Evolutionary conservation across 1,284 basidiomycete species (phyloP).

Genomic region (Leccinum pachyderme): DNA sequence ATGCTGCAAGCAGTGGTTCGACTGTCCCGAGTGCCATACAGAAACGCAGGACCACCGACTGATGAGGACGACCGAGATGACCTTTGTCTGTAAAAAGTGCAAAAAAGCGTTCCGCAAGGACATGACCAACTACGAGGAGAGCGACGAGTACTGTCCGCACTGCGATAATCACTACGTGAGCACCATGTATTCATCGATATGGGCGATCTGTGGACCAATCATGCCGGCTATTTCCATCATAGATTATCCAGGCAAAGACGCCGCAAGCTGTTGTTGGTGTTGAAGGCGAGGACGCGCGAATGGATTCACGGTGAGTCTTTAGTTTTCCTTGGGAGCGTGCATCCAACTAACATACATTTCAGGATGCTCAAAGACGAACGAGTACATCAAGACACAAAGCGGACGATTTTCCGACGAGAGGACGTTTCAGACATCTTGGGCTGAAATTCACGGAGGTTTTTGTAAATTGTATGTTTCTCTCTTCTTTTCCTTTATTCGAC

Average conservation of each 20-base stretch:
- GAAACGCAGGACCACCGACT: slow-evolving; percentile 79
- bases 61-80: slow-evolving; percentile 84
- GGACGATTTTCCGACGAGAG: slow-evolving; percentile 50
- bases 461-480: too few species aligned
- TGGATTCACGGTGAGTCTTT: slow-evolving; percentile 73
- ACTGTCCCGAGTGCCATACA: slow-evolving; percentile 93
- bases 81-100: slow-evolving; percentile 97
- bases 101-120: slow-evolving; percentile 97
- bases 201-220: background rate
- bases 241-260: slow-evolving; percentile 94
- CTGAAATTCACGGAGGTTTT: slow-evolving; percentile 10
- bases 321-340: background rate
- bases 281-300: slow-evolving; percentile 87
- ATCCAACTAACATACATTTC: background rate
- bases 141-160: slow-evolving; percentile 97
- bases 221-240: background rate
- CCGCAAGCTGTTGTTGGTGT: slow-evolving; percentile 83
- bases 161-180: slow-evolving; percentile 97
- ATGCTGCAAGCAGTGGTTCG: slow-evolving; percentile 94
- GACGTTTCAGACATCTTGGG: slow-evolving; percentile 16
- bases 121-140: slow-evolving; percentile 87
- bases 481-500: too few species aligned
- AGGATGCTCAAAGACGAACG: slow-evolving; percentile 76
- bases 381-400: slow-evolving; percentile 46
- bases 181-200: too few species aligned